A percentile compares a stretch with the other conserved stretches of the same genome.
phyloP scores from a whole-genome alignment of 768 basidiomycete species.

The Pleurotus tuber-regium region DNA sequence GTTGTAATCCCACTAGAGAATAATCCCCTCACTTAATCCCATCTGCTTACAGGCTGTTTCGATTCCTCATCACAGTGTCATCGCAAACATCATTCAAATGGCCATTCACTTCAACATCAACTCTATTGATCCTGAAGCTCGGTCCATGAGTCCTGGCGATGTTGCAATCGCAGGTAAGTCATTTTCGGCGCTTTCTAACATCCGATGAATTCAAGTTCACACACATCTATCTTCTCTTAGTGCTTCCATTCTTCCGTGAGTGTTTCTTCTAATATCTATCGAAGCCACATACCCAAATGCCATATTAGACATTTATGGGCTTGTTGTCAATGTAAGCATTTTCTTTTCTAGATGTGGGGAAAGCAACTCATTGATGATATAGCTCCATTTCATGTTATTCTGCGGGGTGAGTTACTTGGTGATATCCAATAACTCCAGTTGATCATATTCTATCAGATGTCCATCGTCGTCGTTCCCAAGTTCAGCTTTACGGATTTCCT shows the following conservation, averaged over 20 bases:
- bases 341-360: no score
- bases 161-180: conserved; percentile 54
- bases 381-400: conserved; percentile 55
- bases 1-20: background rate
- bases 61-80: conserved; percentile 63
- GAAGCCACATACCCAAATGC: background rate
- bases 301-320: conserved; percentile 54
- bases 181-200: background rate
- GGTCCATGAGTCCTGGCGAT: conserved; percentile 46
- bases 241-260: conserved; percentile 61
- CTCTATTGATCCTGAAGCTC: background rate
- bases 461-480: conserved; percentile 61
- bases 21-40: background rate
- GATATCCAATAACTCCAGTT: background rate
- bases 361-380: conserved; percentile 11
- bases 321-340: conserved; percentile 55
- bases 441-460: conserved; percentile 32
- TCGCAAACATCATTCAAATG: conserved; percentile 64
- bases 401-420: conserved; percentile 39
- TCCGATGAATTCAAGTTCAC: no score
- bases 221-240: no score
- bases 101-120: conserved; percentile 45
- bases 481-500: conserved; percentile 59
- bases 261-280: conserved; percentile 10
- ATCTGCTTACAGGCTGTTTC: conserved; percentile 49